Conservation (phyloP, 352 stramenopile genomes). For the Albugo candida region DNA sequence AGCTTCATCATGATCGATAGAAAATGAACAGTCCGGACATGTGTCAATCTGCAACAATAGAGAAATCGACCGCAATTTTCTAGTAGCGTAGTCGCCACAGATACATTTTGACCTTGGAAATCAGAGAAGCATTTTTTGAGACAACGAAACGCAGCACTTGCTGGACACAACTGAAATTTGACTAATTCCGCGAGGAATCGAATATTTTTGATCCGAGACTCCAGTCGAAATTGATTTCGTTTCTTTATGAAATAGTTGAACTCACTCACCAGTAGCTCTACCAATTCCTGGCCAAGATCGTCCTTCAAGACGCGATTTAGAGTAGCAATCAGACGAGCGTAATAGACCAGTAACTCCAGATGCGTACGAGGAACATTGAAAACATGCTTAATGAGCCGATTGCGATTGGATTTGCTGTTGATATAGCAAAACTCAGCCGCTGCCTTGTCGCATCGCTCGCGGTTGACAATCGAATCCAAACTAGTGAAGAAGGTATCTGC, state of each 20-base stretch:
- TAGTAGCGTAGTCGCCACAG: conserved; percentile 91
- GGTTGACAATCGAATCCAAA: conserved; percentile 86
- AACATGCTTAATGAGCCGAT: conserved; percentile 81
- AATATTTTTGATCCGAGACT: conserved; percentile 91
- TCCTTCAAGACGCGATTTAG: conserved; percentile 84
- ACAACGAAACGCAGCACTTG: conserved; percentile 86
- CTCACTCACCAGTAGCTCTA: conserved; percentile 85
- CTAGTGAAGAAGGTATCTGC: conserved; percentile 82
- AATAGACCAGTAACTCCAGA: conserved; percentile 91
- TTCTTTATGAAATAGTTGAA: conserved; percentile 89
- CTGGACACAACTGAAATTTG: conserved; percentile 92
- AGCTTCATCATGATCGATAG: conserved; percentile 92
- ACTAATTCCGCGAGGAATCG: conserved; percentile 91
- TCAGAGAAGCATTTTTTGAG: conserved; percentile 88
- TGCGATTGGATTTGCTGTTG: conserved; percentile 87
- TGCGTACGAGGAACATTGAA: conserved; percentile 85
- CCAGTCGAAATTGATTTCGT: conserved; percentile 84
- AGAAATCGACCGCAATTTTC: conserved; percentile 93
- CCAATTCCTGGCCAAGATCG: conserved; percentile 78
- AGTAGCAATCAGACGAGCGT: conserved; percentile 85
- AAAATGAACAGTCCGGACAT: conserved; percentile 73
- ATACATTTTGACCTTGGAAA: conserved; percentile 91
- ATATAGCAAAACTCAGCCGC: conserved; percentile 92
- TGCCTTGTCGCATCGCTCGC: conserved; percentile 90
- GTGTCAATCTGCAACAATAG: conserved; percentile 88